Conservation (phyloP, 2,329 filamentous ascomycete species). For the Xylaria sp. region DNA sequence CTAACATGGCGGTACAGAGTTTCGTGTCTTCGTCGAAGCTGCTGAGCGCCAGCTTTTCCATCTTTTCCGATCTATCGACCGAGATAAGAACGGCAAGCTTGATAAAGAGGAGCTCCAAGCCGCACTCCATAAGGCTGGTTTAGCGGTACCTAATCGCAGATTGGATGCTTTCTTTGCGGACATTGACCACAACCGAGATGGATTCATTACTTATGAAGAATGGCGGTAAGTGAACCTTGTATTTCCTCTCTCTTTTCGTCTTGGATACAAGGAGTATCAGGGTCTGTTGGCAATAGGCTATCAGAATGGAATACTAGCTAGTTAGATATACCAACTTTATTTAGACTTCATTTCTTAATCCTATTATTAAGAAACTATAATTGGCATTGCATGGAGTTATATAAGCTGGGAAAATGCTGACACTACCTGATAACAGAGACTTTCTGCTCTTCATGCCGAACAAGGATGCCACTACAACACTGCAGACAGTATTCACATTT, state of each 20-base stretch:
- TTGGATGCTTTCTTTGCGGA: constrained; percentile 88
- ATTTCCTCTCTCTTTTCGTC: constrained; percentile 2
- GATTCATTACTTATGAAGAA: constrained; percentile 89
- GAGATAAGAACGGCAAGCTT: constrained; percentile 84
- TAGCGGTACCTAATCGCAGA: constrained; percentile 80
- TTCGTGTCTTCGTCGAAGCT: constrained; percentile 85
- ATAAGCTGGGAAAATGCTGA: constrained; percentile 17
- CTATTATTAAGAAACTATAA: neutral
- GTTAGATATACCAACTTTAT: constrained; percentile 6
- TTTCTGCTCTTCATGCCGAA: constrained; percentile 90
- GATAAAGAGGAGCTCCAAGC: constrained; percentile 84
- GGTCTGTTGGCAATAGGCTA: neutral
- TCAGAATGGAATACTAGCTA: neutral
- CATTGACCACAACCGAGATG: constrained; percentile 90
- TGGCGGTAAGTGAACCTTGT: constrained; percentile 81
- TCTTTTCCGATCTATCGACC: constrained; percentile 89
- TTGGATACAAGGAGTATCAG: neutral
- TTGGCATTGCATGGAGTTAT: neutral
- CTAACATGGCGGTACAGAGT: constrained; percentile 69
- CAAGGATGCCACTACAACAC: constrained; percentile 71
- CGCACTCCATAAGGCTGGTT: constrained; percentile 81
- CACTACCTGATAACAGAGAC: constrained; percentile 66
- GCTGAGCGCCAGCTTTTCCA: constrained; percentile 85
- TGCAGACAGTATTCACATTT: constrained; percentile 88
- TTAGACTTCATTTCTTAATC: neutral